Evolutionary conservation across 169 alveolate species (phyloP).

Genomic region (Eimeria zaria): DNA sequence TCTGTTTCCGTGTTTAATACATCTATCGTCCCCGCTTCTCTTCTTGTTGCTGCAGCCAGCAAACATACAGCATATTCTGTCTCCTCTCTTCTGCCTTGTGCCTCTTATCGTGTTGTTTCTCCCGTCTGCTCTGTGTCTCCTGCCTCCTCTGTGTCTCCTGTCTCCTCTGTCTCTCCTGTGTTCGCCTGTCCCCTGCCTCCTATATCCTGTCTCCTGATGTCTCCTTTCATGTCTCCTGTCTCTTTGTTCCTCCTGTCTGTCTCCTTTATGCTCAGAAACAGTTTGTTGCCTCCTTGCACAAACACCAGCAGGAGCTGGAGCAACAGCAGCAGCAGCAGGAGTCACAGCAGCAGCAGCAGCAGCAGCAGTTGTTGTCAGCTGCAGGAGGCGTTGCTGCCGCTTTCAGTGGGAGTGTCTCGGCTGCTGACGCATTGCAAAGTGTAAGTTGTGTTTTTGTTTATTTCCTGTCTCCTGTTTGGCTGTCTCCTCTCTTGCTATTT

Average conservation of each 20-base stretch:
- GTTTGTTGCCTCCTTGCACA: neutral
- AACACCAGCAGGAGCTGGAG: constrained; percentile 10
- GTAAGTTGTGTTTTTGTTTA: neutral
- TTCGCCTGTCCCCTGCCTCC: neutral
- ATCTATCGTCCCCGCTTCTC: no score
- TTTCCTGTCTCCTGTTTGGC: no score
- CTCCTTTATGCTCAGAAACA: neutral
- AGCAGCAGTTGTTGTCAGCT: neutral
- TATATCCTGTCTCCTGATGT: neutral
- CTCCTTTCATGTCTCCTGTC: neutral
- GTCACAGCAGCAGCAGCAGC: constrained; percentile 5
- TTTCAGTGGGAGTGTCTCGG: neutral
- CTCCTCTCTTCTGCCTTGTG: no score
- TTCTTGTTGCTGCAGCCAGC: no score
- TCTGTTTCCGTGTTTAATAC: no score
- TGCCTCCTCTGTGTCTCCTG: neutral
- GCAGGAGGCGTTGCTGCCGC: neutral
- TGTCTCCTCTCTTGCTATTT: neutral
- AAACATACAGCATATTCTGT: no score
- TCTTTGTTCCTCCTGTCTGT: neutral
- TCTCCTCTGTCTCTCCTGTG: neutral
- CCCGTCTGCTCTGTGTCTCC: no score
- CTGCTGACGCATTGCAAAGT: neutral
- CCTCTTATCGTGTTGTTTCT: no score
- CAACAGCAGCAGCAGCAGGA: constrained; percentile 19